These are phyloP conservation scores for Coemansia furcata DNA, from an alignment of 192 early-diverging fungal species.

Conservation along the genomic window DNA sequence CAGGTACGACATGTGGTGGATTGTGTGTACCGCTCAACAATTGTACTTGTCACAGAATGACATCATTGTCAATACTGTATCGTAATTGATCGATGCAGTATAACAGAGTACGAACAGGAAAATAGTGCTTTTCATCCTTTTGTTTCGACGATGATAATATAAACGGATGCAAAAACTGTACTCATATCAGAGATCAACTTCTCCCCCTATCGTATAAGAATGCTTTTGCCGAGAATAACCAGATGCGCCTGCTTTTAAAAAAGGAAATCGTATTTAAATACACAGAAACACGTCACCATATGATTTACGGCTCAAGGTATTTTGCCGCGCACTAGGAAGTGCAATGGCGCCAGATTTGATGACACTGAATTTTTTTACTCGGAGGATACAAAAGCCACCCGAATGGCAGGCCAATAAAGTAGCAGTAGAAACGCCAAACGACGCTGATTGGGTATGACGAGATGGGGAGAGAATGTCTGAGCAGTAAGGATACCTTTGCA, in stretches of 20 bases:
- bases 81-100: neutral
- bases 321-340: neutral
- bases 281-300: neutral
- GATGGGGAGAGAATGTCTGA: neutral
- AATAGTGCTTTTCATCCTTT: neutral
- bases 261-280: neutral
- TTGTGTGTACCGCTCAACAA: too few species aligned
- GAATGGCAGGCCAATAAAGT: too few species aligned
- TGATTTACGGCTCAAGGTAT: neutral
- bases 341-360: neutral
- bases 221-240: neutral
- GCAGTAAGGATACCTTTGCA: conserved; percentile 3
- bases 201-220: neutral
- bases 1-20: neutral
- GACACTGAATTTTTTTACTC: neutral
- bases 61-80: neutral
- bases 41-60: neutral
- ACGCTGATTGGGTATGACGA: neutral
- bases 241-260: neutral
- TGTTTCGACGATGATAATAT: neutral
- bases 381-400: neutral
- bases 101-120: neutral
- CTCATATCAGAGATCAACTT: neutral
- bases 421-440: neutral
- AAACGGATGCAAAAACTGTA: neutral